Percentiles rank a stretch among this genome's conserved stretches.
phyloP scores from a whole-genome alignment of 352 stramenopile genomes.

The Globisporangium solare region DNA sequence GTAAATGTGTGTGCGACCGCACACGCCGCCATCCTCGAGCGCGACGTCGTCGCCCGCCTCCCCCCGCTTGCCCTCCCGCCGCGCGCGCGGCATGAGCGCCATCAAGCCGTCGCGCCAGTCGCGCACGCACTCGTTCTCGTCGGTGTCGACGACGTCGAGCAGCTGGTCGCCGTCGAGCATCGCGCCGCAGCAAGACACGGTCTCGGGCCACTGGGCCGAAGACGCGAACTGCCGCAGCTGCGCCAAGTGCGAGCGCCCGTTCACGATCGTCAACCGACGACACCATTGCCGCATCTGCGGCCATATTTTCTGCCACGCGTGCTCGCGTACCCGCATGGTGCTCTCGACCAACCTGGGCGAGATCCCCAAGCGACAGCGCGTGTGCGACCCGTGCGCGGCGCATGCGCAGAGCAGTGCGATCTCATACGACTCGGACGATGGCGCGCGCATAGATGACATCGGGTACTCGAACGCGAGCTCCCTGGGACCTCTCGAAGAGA shows the following conservation, averaged over 20 bases:
- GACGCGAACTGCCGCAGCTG: constrained; percentile 48
- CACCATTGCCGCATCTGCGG: constrained; percentile 83
- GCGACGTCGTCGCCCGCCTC: neutral
- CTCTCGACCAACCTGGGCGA: constrained; percentile 62
- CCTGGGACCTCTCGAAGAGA: constrained; percentile 6
- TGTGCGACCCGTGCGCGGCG: constrained; percentile 62
- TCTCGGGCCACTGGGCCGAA: constrained; percentile 68
- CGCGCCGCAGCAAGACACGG: constrained; percentile 39
- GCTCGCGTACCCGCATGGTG: constrained; percentile 76
- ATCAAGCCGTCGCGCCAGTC: constrained; percentile 12
- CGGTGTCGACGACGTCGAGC: constrained; percentile 62
- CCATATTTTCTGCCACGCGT: constrained; percentile 80
- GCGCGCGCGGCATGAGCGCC: constrained; percentile 6
- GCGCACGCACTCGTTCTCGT: constrained; percentile 48
- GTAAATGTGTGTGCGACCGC: constrained; percentile 43
- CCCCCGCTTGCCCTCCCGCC: neutral
- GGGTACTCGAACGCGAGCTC: constrained; percentile 3
- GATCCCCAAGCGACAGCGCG: constrained; percentile 63
- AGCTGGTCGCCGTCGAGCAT: constrained; percentile 55
- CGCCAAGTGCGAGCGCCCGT: constrained; percentile 60
- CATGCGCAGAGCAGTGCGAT: constrained; percentile 64
- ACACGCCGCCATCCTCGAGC: constrained; percentile 5
- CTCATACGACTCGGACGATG: constrained; percentile 52
- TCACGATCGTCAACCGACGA: constrained; percentile 71
- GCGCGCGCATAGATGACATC: constrained; percentile 14